Conservation (phyloP, 441 rosid genomes). For the Macaranga tanarius region DNA sequence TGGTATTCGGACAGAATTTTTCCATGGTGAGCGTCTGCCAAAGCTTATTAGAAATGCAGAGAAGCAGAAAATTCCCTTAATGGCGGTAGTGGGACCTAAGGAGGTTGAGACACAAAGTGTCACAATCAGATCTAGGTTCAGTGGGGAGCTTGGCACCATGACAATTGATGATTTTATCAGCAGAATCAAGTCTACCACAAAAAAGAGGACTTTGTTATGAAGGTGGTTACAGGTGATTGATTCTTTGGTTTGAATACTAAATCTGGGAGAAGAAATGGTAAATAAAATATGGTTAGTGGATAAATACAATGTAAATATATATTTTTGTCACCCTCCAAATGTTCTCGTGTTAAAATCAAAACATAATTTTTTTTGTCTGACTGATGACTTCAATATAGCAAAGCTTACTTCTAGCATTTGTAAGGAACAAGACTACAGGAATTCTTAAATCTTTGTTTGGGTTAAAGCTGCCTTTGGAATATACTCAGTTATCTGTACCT, state of each 20-base stretch:
- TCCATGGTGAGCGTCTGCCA: constrained; percentile 86
- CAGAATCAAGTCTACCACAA: constrained; percentile 50
- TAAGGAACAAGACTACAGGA: too few species aligned
- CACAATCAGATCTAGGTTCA: constrained; percentile 76
- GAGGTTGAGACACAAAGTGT: constrained; percentile 72
- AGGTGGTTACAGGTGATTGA: constrained; percentile 6
- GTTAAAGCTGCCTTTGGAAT: too few species aligned
- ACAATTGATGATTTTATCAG: constrained; percentile 56
- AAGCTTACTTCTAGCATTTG: too few species aligned
- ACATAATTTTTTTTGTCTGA: neutral
- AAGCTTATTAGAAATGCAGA: constrained; percentile 90
- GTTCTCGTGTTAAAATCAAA: too few species aligned
- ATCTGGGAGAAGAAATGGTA: too few species aligned
- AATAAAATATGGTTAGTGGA: too few species aligned
- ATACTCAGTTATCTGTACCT: too few species aligned
- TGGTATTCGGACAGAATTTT: constrained; percentile 68
- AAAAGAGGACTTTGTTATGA: constrained; percentile 49
- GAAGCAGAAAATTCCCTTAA: constrained; percentile 83
- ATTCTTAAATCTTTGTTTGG: too few species aligned
- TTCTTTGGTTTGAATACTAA: neutral
- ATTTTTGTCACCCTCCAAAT: too few species aligned
- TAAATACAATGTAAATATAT: too few species aligned
- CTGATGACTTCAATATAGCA: too few species aligned
- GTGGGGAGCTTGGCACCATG: constrained; percentile 80
- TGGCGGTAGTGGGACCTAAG: constrained; percentile 91